Percentiles rank a stretch among this genome's conserved stretches.
Conservation (phyloP, 495 filamentous ascomycete genomes). For the Penicillium cinerascens region DNA sequence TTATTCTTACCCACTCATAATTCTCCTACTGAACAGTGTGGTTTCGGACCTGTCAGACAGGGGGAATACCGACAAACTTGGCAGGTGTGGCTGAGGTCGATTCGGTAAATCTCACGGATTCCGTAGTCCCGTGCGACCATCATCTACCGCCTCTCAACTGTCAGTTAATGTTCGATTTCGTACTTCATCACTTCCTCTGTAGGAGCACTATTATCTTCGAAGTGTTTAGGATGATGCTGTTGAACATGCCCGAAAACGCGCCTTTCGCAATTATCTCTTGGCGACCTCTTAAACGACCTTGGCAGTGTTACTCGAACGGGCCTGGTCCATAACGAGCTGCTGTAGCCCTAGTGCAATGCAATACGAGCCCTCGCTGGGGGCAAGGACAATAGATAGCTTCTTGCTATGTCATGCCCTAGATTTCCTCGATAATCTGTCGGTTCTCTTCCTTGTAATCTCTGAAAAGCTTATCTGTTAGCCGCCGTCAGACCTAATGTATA, state of each 20-base stretch:
- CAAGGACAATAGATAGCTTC: neutral
- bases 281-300: neutral
- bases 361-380: neutral
- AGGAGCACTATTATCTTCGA: neutral
- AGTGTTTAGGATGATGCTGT: neutral
- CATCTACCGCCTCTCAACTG: neutral
- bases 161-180: neutral
- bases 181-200: neutral
- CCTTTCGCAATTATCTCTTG: neutral
- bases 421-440: neutral
- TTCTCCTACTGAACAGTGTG: neutral
- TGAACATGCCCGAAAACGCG: neutral
- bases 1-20: neutral
- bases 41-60: slow-evolving; percentile 1
- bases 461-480: neutral
- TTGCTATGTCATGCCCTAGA: neutral
- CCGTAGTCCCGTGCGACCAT: slow-evolving; percentile 29
- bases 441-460: neutral
- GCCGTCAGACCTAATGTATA: neutral
- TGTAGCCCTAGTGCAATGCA: neutral
- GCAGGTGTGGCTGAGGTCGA: slow-evolving; percentile 11
- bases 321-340: neutral
- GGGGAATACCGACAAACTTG: slow-evolving; percentile 11
- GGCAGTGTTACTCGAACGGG: neutral
- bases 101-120: slow-evolving; percentile 13